Evolutionary conservation across 345 rosid genomes (phyloP).

Genomic region (Gossypium sturtianum): DNA sequence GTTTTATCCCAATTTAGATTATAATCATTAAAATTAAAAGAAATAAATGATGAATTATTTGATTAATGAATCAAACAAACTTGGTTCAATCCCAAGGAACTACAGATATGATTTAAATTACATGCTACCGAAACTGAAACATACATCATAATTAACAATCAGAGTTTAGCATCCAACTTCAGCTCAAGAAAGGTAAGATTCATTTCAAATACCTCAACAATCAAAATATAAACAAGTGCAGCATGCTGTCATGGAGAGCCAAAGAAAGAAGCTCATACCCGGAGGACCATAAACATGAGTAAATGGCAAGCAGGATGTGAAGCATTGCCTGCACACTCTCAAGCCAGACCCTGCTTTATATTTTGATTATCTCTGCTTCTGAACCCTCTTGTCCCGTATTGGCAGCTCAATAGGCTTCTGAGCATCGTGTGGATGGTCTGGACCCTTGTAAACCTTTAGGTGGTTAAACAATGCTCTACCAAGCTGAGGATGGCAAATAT

Average conservation of each 20-base stretch:
- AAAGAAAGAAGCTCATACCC: not conserved
- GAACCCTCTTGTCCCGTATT: constrained; percentile 83
- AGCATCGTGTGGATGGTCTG: constrained; percentile 88
- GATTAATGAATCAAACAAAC: not conserved
- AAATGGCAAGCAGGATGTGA: not conserved
- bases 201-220: constrained; percentile 13
- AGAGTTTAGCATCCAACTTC: not conserved
- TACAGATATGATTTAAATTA: not conserved
- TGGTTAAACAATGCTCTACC: constrained; percentile 91
- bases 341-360: constrained; percentile 4
- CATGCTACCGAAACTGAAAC: not conserved
- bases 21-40: not conserved
- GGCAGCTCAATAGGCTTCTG: constrained; percentile 87
- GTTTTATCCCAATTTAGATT: not conserved
- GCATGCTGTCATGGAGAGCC: constrained; percentile 2
- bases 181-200: not conserved
- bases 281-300: not conserved
- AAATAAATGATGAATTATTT: not conserved
- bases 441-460: constrained; percentile 91
- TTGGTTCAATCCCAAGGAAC: not conserved
- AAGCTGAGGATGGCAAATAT: constrained; percentile 49
- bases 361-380: constrained; percentile 34
- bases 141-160: constrained; percentile 8
- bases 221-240: constrained; percentile 12
- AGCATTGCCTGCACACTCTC: constrained; percentile 17